Conservation (phyloP, 345 rosid genomes). For the Capsella bursapastoris region DNA sequence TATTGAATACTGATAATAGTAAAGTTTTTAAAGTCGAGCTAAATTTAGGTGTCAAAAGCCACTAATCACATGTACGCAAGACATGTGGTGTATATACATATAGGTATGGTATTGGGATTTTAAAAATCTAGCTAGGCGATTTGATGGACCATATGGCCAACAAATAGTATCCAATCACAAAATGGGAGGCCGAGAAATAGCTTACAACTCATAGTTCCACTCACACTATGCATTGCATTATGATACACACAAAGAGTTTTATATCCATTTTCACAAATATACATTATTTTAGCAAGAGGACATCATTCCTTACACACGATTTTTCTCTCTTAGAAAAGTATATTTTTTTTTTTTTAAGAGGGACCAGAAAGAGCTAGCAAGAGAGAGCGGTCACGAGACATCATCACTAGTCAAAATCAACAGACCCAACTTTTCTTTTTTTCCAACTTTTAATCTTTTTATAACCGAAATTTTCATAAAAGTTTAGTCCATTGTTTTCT, state of each 20-base stretch:
- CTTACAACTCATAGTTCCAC: constrained; percentile 49
- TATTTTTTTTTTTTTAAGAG: constrained; percentile 8
- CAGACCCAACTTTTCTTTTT: constrained; percentile 39
- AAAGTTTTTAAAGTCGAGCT: constrained; percentile 35
- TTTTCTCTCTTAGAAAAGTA: constrained; percentile 23
- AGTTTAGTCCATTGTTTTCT: constrained; percentile 29
- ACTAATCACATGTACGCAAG: constrained; percentile 43
- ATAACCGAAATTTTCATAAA: constrained; percentile 10
- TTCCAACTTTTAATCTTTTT: constrained; percentile 32
- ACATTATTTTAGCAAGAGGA: constrained; percentile 28
- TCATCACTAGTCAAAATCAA: constrained; percentile 49
- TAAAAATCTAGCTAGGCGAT: constrained; percentile 34
- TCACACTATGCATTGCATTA: constrained; percentile 36
- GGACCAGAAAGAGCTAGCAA: constrained; percentile 44
- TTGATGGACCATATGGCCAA: constrained; percentile 45
- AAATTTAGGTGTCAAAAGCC: constrained; percentile 44
- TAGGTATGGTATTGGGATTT: constrained; percentile 47
- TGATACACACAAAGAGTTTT: constrained; percentile 25
- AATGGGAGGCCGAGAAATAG: constrained; percentile 40
- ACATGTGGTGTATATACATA: constrained; percentile 34
- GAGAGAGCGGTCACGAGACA: constrained; percentile 47
- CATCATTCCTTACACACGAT: constrained; percentile 44
- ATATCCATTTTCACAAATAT: not conserved
- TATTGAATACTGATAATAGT: not conserved
- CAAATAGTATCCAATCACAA: constrained; percentile 45